A percentile compares a stretch with the other conserved stretches of the same genome.
These are phyloP conservation scores for Ilyonectria mors-panacis DNA, from an alignment of 2,329 filamentous ascomycete species.

Conservation along the genomic window DNA sequence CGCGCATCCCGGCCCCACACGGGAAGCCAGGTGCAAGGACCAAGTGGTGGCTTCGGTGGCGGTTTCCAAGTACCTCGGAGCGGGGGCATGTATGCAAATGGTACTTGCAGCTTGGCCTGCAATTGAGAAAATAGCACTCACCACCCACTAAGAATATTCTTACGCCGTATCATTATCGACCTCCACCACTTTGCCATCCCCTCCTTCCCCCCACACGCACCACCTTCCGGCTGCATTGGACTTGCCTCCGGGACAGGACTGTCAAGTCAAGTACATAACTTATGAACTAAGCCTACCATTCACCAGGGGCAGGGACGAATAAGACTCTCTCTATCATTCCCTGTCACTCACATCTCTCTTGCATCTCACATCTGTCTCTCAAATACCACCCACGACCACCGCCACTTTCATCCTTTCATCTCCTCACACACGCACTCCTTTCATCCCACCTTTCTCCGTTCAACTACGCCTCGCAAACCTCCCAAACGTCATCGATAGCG, in stretches of 20 bases:
- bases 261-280: not conserved
- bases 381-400: not conserved
- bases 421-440: not conserved
- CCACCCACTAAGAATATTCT: not conserved
- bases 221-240: constrained; percentile 3
- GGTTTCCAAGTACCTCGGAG: constrained; percentile 10
- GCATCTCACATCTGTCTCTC: not conserved
- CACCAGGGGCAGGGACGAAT: too few species aligned
- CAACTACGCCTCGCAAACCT: not conserved
- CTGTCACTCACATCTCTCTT: not conserved
- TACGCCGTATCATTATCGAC: not conserved
- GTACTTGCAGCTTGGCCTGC: constrained; percentile 7
- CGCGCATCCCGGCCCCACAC: constrained; percentile 5
- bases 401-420: not conserved
- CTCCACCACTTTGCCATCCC: constrained; percentile 14
- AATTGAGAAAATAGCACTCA: not conserved
- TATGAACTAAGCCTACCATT: too few species aligned
- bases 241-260: constrained; percentile 10
- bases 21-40: constrained; percentile 18
- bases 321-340: too few species aligned
- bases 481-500: not conserved
- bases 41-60: constrained; percentile 2
- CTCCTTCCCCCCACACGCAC: constrained; percentile 6
- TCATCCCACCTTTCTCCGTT: not conserved
- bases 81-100: constrained; percentile 4